A percentile compares a stretch with the other conserved stretches of the same genome.
phyloP scores from a whole-genome alignment of 2,329 filamentous ascomycete species.

The Monilinia aucupariae region DNA sequence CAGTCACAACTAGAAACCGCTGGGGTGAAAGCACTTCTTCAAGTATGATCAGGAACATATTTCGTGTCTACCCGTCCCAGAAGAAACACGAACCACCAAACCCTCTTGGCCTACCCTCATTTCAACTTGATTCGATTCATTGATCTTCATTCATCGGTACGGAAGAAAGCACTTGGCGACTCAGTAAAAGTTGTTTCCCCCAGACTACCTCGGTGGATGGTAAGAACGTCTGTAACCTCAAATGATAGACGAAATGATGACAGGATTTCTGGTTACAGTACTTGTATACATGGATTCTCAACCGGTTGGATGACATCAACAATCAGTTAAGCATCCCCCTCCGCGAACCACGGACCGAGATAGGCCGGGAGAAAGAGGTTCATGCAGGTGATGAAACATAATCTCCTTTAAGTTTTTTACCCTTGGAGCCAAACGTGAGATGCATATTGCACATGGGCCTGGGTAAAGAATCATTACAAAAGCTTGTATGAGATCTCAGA shows the following conservation, averaged over 20 bases:
- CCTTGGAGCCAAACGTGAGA: background rate
- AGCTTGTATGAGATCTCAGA: background rate
- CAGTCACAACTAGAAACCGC: too few relatives aligned
- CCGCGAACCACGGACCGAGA: constrained; percentile 19
- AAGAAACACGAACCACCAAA: background rate
- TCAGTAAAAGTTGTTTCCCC: constrained; percentile 16
- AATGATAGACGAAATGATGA: constrained; percentile 20
- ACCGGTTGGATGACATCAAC: constrained; percentile 25
- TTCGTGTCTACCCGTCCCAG: too few relatives aligned
- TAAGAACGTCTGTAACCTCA: constrained; percentile 10
- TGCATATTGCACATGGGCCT: background rate
- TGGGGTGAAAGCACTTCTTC: background rate
- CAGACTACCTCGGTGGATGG: background rate
- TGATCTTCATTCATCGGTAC: constrained; percentile 20
- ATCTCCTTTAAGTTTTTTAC: background rate
- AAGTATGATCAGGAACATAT: background rate
- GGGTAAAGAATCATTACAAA: background rate
- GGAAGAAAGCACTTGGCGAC: constrained; percentile 9
- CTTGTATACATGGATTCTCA: constrained; percentile 24
- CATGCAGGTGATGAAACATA: constrained; percentile 2
- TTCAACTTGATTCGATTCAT: constrained; percentile 17
- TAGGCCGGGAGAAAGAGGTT: constrained; percentile 18
- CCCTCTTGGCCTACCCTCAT: background rate
- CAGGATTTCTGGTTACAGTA: constrained; percentile 24
- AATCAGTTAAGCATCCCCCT: constrained; percentile 23